Evolutionary conservation across 2,329 filamentous ascomycete species (phyloP).

Genomic region (Paecilomyces niveus): DNA sequence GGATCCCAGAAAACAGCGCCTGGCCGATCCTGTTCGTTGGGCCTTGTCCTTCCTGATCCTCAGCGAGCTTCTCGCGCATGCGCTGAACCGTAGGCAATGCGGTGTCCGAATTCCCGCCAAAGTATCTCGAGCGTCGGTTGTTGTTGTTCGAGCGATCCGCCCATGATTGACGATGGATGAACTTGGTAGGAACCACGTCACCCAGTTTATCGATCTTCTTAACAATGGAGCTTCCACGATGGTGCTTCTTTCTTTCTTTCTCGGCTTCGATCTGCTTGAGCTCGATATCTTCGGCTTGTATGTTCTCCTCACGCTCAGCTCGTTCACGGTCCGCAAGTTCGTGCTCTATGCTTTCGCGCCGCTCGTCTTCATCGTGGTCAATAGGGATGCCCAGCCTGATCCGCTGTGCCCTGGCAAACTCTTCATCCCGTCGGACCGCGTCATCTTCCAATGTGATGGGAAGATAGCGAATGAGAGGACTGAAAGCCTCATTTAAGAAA

Average conservation of each 20-base stretch:
- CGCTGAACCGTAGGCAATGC: conserved; percentile 24
- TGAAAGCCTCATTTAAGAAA: conserved; percentile 74
- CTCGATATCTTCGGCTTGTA: conserved; percentile 43
- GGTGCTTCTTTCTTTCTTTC: conserved; percentile 11
- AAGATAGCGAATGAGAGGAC: conserved; percentile 77
- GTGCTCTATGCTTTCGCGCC: conserved; percentile 38
- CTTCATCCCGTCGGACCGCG: conserved; percentile 81
- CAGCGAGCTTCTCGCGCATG: conserved; percentile 28
- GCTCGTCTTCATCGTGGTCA: conserved; percentile 44
- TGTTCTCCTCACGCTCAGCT: conserved; percentile 30
- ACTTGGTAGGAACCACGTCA: conserved; percentile 10
- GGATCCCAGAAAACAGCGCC: conserved; percentile 76
- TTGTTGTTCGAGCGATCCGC: conserved; percentile 34
- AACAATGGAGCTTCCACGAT: neutral
- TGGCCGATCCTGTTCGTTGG: conserved; percentile 58
- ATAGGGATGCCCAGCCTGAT: conserved; percentile 57
- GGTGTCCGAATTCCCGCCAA: conserved; percentile 26
- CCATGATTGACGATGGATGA: conserved; percentile 33
- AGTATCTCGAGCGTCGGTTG: conserved; percentile 34
- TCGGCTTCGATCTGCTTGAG: conserved; percentile 30
- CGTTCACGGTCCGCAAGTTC: conserved; percentile 40
- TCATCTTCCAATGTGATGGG: conserved; percentile 96
- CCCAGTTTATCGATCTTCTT: conserved; percentile 1
- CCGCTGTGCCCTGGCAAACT: conserved; percentile 74
- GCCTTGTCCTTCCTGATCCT: conserved; percentile 64